phyloP scores from a whole-genome alignment of 108 stramenopile species.

The Cyclotella cryptica region DNA sequence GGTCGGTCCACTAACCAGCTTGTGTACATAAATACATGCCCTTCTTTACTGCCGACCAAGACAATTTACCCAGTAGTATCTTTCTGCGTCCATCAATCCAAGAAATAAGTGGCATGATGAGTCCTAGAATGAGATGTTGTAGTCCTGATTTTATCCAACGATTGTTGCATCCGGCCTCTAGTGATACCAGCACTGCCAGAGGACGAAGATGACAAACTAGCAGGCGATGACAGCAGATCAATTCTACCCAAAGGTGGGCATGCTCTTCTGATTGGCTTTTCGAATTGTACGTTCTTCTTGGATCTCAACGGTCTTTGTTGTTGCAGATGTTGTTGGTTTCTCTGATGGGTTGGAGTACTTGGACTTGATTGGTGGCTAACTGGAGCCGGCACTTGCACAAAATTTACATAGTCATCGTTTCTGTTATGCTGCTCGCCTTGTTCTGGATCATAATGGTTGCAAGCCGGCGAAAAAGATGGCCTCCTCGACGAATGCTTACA shows the following conservation, averaged over 20 bases:
- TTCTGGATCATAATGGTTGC: neutral
- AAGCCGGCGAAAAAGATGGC: neutral
- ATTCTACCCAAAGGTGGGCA: conserved; percentile 2
- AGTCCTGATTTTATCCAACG: neutral
- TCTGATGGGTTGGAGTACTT: no score
- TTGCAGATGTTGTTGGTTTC: no score
- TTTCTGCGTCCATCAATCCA: neutral
- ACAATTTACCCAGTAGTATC: no score
- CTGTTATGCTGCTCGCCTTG: neutral
- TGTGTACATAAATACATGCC: no score
- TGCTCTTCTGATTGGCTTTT: neutral
- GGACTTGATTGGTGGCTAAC: neutral
- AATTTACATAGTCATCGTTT: neutral
- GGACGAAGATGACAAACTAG: neutral
- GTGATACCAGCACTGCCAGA: no score
- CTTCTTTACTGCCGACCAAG: no score
- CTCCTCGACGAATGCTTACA: neutral
- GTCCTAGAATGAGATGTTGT: neutral
- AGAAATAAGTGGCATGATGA: conserved; percentile 5
- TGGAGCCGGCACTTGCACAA: neutral
- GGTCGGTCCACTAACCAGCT: no score
- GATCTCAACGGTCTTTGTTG: no score
- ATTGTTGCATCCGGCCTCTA: neutral
- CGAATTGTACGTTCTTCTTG: conserved; percentile 8
- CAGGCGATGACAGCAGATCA: neutral